These are phyloP conservation scores for Paramecium primaurelia DNA, from an alignment of 73 alveolate species.

Conservation along the genomic window DNA sequence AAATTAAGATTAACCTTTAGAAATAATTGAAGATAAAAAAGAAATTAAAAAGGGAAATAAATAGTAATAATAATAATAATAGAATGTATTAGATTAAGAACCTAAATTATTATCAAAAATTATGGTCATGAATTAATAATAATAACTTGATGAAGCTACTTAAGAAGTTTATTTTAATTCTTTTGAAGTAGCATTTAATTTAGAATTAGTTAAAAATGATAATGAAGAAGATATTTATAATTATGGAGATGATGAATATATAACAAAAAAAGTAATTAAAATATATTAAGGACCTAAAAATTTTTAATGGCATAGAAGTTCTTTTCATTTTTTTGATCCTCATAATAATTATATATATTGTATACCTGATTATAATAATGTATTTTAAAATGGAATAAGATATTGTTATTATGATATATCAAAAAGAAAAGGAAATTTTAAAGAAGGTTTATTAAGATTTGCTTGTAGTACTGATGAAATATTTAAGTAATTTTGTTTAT, in stretches of 20 bases:
- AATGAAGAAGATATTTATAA: not conserved
- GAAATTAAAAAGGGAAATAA: not conserved
- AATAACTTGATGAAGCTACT: conserved; percentile 1
- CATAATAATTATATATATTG: conserved; percentile 52
- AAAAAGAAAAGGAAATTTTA: conserved; percentile 41
- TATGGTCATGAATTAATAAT: not conserved
- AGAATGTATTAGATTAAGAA: not conserved
- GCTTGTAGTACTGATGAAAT: conserved; percentile 61
- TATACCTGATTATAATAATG: conserved; percentile 45
- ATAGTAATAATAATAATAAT: not conserved
- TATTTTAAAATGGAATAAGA: conserved; percentile 56
- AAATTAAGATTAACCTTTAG: not conserved
- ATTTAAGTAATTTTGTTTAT: conserved; percentile 40
- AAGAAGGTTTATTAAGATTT: conserved; percentile 55
- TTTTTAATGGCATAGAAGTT: conserved; percentile 32
- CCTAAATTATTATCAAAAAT: conserved; percentile 25
- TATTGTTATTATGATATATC: conserved; percentile 31
- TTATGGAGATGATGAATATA: conserved; percentile 11
- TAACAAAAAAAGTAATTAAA: not conserved
- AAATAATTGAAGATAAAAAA: not conserved
- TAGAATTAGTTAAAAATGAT: not conserved
- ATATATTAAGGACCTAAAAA: conserved; percentile 54
- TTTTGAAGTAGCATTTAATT: not conserved
- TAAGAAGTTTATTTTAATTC: conserved; percentile 45
- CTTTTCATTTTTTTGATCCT: conserved; percentile 60